Evolutionary conservation across 768 basidiomycete genomes (phyloP).

Genomic region (Tulasnella sp.): DNA sequence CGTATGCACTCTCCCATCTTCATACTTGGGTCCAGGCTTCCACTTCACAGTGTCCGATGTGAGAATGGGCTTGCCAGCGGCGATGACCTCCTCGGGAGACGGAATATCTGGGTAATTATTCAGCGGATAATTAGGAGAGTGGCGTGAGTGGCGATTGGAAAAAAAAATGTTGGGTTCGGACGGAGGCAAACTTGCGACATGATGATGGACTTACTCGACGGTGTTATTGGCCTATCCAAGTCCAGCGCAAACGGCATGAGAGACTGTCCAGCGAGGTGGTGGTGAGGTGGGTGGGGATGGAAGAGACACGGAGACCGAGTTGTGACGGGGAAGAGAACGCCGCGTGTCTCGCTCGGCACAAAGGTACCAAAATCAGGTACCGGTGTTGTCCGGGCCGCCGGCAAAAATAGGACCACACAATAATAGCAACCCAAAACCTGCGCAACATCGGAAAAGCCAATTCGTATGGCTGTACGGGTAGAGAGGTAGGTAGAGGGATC

Average conservation of each 20-base stretch:
- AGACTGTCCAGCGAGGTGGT: background rate
- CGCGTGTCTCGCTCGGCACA: background rate
- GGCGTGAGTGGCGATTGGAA: background rate
- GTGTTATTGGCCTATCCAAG: background rate
- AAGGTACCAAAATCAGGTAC: background rate
- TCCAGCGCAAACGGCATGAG: background rate
- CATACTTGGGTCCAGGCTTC: constrained; percentile 8
- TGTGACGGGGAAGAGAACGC: background rate
- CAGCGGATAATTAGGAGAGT: background rate
- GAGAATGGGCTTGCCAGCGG: background rate
- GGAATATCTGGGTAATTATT: constrained; percentile 22
- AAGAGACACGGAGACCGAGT: constrained; percentile 18
- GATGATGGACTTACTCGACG: background rate
- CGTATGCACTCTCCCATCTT: constrained; percentile 28
- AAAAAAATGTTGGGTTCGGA: too few relatives aligned
- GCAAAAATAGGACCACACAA: background rate
- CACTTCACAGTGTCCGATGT: constrained; percentile 3
- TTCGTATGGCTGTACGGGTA: too few relatives aligned
- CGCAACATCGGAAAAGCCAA: too few relatives aligned
- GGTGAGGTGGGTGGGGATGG: background rate
- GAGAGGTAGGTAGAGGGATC: background rate
- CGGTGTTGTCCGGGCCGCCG: background rate
- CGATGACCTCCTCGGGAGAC: constrained; percentile 23
- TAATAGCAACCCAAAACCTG: too few relatives aligned
- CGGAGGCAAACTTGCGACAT: too few relatives aligned